Evolutionary conservation across 2,329 filamentous ascomycete species (phyloP).

Genomic region (Xylariomycetidae sp.): DNA sequence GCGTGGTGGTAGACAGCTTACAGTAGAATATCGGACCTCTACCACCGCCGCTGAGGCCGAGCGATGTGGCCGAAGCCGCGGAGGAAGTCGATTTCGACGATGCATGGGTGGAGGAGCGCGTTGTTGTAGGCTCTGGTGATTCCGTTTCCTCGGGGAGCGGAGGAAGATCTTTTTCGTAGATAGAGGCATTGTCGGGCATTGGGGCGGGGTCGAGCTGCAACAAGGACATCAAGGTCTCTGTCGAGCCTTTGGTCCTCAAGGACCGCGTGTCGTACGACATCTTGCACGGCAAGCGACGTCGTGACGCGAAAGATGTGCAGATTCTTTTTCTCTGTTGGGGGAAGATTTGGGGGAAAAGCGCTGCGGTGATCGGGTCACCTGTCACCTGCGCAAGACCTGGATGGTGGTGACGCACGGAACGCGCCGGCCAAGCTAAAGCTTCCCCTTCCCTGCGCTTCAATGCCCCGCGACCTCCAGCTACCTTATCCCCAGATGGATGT

Average conservation of each 20-base stretch:
- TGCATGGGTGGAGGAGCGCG: slow-evolving; percentile 36
- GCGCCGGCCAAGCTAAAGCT: too few relatives aligned
- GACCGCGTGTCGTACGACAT: slow-evolving; percentile 27
- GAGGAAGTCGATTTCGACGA: too few relatives aligned
- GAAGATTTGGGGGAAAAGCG: too few relatives aligned
- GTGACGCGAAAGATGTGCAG: too few relatives aligned
- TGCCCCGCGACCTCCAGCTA: too few relatives aligned
- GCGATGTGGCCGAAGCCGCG: slow-evolving; percentile 31
- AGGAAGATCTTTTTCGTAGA: slow-evolving; percentile 41
- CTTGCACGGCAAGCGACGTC: too few relatives aligned
- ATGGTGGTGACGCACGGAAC: too few relatives aligned
- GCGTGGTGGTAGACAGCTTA: slow-evolving; percentile 39
- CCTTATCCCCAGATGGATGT: too few relatives aligned
- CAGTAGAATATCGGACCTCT: slow-evolving; percentile 71
- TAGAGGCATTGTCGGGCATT: slow-evolving; percentile 53
- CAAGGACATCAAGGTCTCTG: slow-evolving; percentile 58
- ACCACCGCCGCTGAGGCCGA: slow-evolving; percentile 56
- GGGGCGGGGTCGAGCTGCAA: slow-evolving; percentile 77
- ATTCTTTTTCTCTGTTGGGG: too few relatives aligned
- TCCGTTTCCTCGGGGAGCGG: slow-evolving; percentile 32
- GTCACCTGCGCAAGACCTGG: too few relatives aligned
- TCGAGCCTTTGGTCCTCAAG: slow-evolving; percentile 36
- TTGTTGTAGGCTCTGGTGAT: slow-evolving; percentile 25
- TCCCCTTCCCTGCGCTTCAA: too few relatives aligned
- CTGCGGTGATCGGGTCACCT: too few relatives aligned